Evolutionary conservation across 2,329 filamentous ascomycete genomes (phyloP), one percentile per base, ranked within the genome.

Genomic region (Aspergillus spinulosporus): DNA sequence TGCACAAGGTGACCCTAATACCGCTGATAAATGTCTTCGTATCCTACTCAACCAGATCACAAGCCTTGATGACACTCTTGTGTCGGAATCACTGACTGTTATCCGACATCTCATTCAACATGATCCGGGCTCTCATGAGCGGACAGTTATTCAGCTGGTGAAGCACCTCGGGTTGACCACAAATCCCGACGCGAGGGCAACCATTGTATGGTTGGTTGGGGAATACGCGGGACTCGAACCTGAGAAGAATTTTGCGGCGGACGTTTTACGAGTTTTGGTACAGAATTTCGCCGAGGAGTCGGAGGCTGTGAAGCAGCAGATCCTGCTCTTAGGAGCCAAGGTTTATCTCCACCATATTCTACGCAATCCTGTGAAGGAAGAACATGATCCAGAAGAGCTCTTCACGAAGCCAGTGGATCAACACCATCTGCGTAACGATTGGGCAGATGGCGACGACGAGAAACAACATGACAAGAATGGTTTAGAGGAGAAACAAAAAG

Each of bases 151-250:
- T 34, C 84, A 91, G 46, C 77, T 99, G 48, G 94, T 94, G 4
- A 94, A 92, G 74, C 92, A 96, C 59, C 83, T 99, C 2, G 94
- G 97, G 68, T 88, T 88, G 3, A 90, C 92, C 1, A 90, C 89
- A 0, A 92, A 94, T 59, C 87, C 94, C 1, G 88, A 92, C 59
- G 94, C 94, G 3, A 84, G 94, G 62, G 94, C 94, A 2, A 96
- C 90, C 49, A 97, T 99, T 61, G 89, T 99, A 64, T 99, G 94
- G 94, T 84, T 99, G 0, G 92, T 97, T 0, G 94, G 94, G 45
- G 94, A 99, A 73, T 97, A 95, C 66, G 86, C 93, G 0, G 90
- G 91, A 0, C 74, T 88, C 2, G 85, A 91, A 54, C 84, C 87
- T 7, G 87, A 92, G 58, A 87, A 94, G 69, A 96, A 95, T 66